Percentiles rank a stretch among this genome's conserved stretches.
These are phyloP conservation scores for Cystoderma amianthinum DNA, from an alignment of 768 basidiomycete genomes.

Conservation along the genomic window DNA sequence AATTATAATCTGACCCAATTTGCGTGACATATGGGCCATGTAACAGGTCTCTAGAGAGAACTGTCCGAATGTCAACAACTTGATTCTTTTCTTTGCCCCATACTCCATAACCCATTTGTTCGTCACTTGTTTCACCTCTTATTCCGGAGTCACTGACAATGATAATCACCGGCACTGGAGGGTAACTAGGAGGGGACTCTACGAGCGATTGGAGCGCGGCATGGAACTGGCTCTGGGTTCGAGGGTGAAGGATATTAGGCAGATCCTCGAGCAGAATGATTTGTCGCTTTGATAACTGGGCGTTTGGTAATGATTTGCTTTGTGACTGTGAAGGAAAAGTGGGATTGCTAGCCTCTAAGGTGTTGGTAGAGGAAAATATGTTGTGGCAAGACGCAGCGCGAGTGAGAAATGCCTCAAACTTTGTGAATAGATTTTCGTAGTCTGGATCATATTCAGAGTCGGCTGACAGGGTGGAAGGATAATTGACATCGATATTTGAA, in stretches of 20 bases:
- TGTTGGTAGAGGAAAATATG: conserved; percentile 29
- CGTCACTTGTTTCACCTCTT: conserved; percentile 60
- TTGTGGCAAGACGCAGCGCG: conserved; percentile 57
- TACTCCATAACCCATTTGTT: conserved; percentile 30
- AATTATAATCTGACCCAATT: conserved; percentile 59
- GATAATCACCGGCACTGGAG: conserved; percentile 65
- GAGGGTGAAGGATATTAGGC: conserved; percentile 78
- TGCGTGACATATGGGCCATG: conserved; percentile 72
- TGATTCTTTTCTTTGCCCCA: conserved; percentile 39
- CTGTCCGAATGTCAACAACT: conserved; percentile 56
- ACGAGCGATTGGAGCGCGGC: conserved; percentile 55
- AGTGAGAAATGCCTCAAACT: conserved; percentile 71
- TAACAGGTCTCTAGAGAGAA: conserved; percentile 64
- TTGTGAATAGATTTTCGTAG: conserved; percentile 48
- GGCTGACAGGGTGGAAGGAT: conserved; percentile 1
- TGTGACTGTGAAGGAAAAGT: conserved; percentile 4
- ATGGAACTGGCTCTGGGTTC: conserved; percentile 70
- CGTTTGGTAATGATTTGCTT: conserved; percentile 7
- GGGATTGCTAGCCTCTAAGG: conserved; percentile 3
- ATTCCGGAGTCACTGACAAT: conserved; percentile 80
- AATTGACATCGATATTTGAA: conserved; percentile 1
- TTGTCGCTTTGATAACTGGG: conserved; percentile 28
- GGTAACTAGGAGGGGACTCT: conserved; percentile 20
- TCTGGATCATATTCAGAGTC: conserved; percentile 15
- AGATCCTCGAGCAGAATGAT: conserved; percentile 84